Evolutionary conservation across 352 stramenopile genomes (phyloP), one percentile per base, ranked within the genome.

Genomic region (Blastocystis sp.): DNA sequence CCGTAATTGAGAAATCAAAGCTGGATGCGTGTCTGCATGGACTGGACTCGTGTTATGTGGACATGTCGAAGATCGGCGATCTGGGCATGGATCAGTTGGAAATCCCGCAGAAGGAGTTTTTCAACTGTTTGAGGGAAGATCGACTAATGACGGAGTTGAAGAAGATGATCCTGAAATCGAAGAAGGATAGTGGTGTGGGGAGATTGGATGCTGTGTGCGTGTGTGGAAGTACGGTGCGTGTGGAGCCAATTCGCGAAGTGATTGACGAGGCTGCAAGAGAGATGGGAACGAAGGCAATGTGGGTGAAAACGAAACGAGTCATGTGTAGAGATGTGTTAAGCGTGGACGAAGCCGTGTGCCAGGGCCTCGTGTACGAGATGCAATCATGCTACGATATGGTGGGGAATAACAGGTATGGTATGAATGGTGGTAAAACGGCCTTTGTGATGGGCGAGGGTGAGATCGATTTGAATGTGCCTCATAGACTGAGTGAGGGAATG

Each of bases 1-100:
- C 28, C 9, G 38, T 81, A 14, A 3, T 81, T 17, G 2, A 67
- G 14, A 62, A 65, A 66, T 9, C 45, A 5, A 81, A 81, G 45
- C n/a, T 64, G 9, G 48, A 81, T 11, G 4, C 65, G 71, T 81
- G 71, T 40, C 3, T 14, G n/a, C 43, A 66, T 45, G 64, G 23
- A 9, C 21, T 81, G 23, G 41, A 81, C 4, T 10, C 19, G 1
- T 41, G 23, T 40, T 40, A 40, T 40, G 4, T 71, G 17, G 45
- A 40, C 45, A 14, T 71, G 64, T 40, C 38, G 38, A 71, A 5
- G 2, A 9, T 71, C 1, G n/a, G 17, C n/a, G 64, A 40, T 4
- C 45, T 52, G 19, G 64, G 38, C 23, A 71, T 21, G 19, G 3
- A 21, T 3, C 14, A 71, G 17, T 23, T 71, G n/a, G 7, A 1